A percentile compares a stretch with the other conserved stretches of the same genome.
These are phyloP conservation scores for Davidsoniella virescens DNA, from an alignment of 2,329 filamentous ascomycete species.

Conservation along the genomic window DNA sequence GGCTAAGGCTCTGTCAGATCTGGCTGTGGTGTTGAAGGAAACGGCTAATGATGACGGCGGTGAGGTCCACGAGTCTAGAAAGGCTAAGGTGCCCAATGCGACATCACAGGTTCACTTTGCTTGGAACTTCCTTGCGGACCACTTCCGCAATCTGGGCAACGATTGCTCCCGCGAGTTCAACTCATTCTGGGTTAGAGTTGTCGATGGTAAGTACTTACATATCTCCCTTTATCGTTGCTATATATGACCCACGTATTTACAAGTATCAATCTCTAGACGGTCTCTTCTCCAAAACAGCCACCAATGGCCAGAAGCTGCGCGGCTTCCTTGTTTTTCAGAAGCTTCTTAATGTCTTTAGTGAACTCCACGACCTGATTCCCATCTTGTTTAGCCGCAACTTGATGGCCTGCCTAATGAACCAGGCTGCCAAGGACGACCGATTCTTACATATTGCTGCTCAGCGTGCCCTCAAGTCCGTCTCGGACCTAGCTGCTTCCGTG, in stretches of 20 bases:
- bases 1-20: conserved; percentile 45
- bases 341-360: conserved; percentile 41
- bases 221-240: neutral
- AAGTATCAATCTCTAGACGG: conserved; percentile 37
- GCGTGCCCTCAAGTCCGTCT: conserved; percentile 57
- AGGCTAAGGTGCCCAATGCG: conserved; percentile 54
- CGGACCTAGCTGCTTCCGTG: conserved; percentile 44
- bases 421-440: conserved; percentile 59
- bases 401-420: conserved; percentile 67
- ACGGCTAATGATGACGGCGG: conserved; percentile 32
- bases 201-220: conserved; percentile 51
- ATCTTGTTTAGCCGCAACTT: conserved; percentile 70
- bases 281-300: conserved; percentile 66
- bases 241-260: no score
- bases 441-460: conserved; percentile 66
- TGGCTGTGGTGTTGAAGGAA: conserved; percentile 70
- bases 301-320: conserved; percentile 78
- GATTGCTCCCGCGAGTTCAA: conserved; percentile 37
- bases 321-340: conserved; percentile 79
- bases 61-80: conserved; percentile 22
- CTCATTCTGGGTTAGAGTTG: conserved; percentile 71
- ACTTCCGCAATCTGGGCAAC: conserved; percentile 27
- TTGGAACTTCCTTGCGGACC: conserved; percentile 62
- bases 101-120: conserved; percentile 72
- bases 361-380: conserved; percentile 29